phyloP scores from a whole-genome alignment of 1,284 basidiomycete genomes.

The Ustilago hordei region DNA sequence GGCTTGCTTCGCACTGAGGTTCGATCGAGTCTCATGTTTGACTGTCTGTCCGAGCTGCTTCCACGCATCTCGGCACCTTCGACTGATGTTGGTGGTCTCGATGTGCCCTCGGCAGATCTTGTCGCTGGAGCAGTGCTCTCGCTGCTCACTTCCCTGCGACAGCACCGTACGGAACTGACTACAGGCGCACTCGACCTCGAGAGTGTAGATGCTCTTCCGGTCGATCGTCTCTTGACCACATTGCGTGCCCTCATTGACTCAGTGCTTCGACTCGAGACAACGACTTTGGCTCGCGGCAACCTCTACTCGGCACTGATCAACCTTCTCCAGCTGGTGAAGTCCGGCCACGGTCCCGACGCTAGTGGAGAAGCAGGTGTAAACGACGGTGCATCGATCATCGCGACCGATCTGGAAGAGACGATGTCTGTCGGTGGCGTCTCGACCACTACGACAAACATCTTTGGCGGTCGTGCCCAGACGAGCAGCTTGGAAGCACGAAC shows the following conservation, averaged over 20 bases:
- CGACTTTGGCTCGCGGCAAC: constrained; percentile 94
- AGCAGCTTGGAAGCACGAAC: constrained; percentile 76
- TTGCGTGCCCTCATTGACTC: constrained; percentile 83
- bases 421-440: constrained; percentile 52
- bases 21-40: constrained; percentile 59
- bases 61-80: constrained; percentile 56
- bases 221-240: constrained; percentile 80
- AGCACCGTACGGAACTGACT: constrained; percentile 50
- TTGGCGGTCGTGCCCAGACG: constrained; percentile 33
- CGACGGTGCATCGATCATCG: constrained; percentile 52
- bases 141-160: constrained; percentile 80
- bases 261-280: constrained; percentile 80
- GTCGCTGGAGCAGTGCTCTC: constrained; percentile 85
- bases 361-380: constrained; percentile 49
- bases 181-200: constrained; percentile 61
- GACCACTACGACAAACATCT: constrained; percentile 36
- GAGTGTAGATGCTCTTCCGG: constrained; percentile 46
- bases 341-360: constrained; percentile 21
- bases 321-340: constrained; percentile 78
- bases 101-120: constrained; percentile 80
- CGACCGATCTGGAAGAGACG: constrained; percentile 49
- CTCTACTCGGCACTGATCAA: constrained; percentile 92
- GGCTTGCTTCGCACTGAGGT: constrained; percentile 59
- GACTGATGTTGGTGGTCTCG: constrained; percentile 59
- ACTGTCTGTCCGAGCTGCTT: constrained; percentile 61